Evolutionary conservation across 2,329 filamentous ascomycete species (phyloP), one percentile per base, ranked within the genome.

Genomic region (Trichoderma asperellum): DNA sequence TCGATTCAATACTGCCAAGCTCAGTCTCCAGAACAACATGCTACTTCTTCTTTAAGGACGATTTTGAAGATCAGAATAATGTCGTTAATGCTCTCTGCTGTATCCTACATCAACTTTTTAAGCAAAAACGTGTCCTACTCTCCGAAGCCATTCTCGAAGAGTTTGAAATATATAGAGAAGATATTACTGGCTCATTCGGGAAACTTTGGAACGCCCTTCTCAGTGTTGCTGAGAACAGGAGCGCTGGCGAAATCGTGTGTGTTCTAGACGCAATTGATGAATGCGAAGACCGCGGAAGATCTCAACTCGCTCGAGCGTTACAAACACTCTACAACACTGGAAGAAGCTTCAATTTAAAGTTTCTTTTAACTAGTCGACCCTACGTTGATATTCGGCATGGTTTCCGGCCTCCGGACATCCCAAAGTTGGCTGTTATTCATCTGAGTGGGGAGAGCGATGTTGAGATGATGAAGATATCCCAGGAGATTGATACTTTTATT

Each of bases 1-100:
- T 80, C 0, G 80, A 83, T 37, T 24, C 73, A 0, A 63, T 77
- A 0, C 71, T 82, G 1, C 64, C 58, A 1, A 72, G 34, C 0
- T 72, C 40, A 69, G 6, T 7, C 0, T 60, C 67, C 2, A 74
- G 72, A 40, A 78, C 73, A 0, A 74, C 72, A 4, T 81, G 78
- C 61, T 83, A 82, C 64, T 84, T 82, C 73, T 84, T 83, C 72
- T 83, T 83, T 75, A 82, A 82, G 47, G 80, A 82, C 18, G 80
- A 82, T 35, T 78, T 77, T 32, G 73, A 77, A 4, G 76, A 81
- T 21, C 79, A 82, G 53, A 78, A 69, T 18, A 76, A 66, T 16
- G 35, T 72, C 2, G 70, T 67, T 18, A 71, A 34, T 47, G 81
- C 81, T 7, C 53, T 83, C 0, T 76, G 77, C 37, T 77, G 74